Base-by-base conservation (phyloP, 768 basidiomycete genomes). In the Collybiopsis confluens region DNA sequence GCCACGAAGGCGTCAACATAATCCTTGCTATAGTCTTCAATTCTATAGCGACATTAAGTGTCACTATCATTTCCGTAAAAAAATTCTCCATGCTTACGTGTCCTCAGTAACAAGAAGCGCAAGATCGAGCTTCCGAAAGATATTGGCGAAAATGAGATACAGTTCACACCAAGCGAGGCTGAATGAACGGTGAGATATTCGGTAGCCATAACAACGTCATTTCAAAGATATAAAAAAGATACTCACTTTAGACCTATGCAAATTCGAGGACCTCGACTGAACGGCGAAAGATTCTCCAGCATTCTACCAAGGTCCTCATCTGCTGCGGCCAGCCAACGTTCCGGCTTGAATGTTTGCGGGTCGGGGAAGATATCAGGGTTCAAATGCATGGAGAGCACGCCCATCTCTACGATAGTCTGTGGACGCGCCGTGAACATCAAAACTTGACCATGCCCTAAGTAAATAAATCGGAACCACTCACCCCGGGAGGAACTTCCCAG, bases 241-340 rank as follows among this genome's bases (percentile, higher is more conserved):
- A 33, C 30, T 13, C 30, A 33, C 30, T 33, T 33, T 33, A 33
- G 6, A 13, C 30, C 30, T 13, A 33, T 6, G 13, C 77, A 77
- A 46, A 69, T 70, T 15, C 77, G 60, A 3, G 75, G 73, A 0
- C 76, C 77, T 56, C 70, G 74, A 21, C 73, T 73, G 58, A 79
- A 77, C 15, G 71, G 58, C 7, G 75, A 73, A 8, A 78, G 63
- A 50, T 73, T 71, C 24, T 68, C 65, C 18, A 76, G 74, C 28
- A 77, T 68, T 16, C 70, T 64, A 15, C 64, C 59, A 3, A 69
- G 65, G 33, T 71, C 58, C 4, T 65, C 58, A 15, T n/a, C n/a
- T n/a, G n/a, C n/a, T n/a, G n/a, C n/a, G n/a, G 65, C 61, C 1
- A 77, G 64, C 78, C 77, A 78, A 21, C 78, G 63, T 38, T 76